Base-by-base conservation (phyloP, 768 basidiomycete species). In the Auricularia sp. region DNA sequence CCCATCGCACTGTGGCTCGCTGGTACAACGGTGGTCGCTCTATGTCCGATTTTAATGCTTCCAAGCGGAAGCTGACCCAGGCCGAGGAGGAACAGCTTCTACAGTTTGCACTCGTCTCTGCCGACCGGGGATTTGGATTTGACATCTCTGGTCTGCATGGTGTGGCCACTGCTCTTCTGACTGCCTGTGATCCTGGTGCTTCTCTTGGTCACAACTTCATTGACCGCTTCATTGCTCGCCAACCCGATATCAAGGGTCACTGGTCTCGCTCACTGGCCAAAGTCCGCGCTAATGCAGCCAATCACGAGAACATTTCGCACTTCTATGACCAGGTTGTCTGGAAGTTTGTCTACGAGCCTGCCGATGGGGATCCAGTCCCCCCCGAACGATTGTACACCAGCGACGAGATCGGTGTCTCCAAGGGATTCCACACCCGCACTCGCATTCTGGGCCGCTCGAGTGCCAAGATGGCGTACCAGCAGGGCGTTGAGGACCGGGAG, bases 401-500 rank as follows among this genome's bases (percentile, higher is more conserved):
- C 14, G 56, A 59, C 34, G 56, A 59, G 56, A 6, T 24, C 2
- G 56, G 21, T 18, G 24, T 59, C 56, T 14, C 56, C 11, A 59
- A 24, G 34, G 56, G 56, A 8, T 29, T 59, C 34, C 56, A 59
- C 18, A 29, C 13, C 56, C 56, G 56, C 56, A 33, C 21, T 36
- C 56, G 56, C 13, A 36, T 59, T 33, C 11, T 59, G 11, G 56
- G 56, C 34, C 56, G 29, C 24, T 6, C 56, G 6, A 18, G 7
- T 7, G 56, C n/a, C 56, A 65, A 63, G 61, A 36, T 45, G 13
- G 42, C 45, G 11, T 51, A 61, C 34, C 58, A 61, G 44, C 62
- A 64, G 36, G 63, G 67, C 10, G 54, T 62, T 33, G 62, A 63
- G 44, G 58, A 68, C 37, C 64, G 64, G 2, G 67, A 69, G 34